phyloP scores from a whole-genome alignment of 1,139 yeast species.

The Taphrina sp. region DNA sequence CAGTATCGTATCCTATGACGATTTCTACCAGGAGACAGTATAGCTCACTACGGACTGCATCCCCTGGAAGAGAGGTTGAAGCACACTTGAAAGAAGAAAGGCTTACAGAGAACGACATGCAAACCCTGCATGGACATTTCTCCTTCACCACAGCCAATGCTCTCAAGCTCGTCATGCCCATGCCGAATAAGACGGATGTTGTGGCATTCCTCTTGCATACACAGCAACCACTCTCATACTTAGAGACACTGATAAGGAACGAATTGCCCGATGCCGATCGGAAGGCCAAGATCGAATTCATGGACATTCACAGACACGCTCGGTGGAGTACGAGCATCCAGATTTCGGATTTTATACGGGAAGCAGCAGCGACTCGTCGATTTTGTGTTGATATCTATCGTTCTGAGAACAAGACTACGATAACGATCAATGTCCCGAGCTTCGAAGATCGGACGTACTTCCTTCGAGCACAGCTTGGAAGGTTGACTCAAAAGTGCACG shows the following conservation, averaged over 20 bases:
- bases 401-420: neutral
- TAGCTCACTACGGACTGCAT: too few relatives aligned
- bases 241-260: conserved; percentile 21
- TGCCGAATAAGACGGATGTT: conserved; percentile 13
- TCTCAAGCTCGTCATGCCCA: conserved; percentile 21
- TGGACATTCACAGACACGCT: conserved; percentile 16
- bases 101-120: conserved; percentile 11
- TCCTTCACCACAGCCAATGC: conserved; percentile 24
- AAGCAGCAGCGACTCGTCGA: conserved; percentile 17
- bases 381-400: conserved; percentile 16
- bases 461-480: conserved; percentile 20
- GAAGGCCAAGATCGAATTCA: conserved; percentile 15
- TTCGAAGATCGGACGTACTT: conserved; percentile 32
- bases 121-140: conserved; percentile 8
- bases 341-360: conserved; percentile 27
- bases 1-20: too few relatives aligned
- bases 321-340: conserved; percentile 18
- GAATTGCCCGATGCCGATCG: conserved; percentile 10
- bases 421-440: conserved; percentile 26
- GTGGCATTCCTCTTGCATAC: conserved; percentile 29
- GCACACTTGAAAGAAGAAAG: neutral
- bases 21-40: too few relatives aligned
- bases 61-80: neutral
- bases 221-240: conserved; percentile 28
- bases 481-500: conserved; percentile 14